Base-by-base conservation (phyloP, 2,329 filamentous ascomycete species). In the Cladosporium sp. region DNA sequence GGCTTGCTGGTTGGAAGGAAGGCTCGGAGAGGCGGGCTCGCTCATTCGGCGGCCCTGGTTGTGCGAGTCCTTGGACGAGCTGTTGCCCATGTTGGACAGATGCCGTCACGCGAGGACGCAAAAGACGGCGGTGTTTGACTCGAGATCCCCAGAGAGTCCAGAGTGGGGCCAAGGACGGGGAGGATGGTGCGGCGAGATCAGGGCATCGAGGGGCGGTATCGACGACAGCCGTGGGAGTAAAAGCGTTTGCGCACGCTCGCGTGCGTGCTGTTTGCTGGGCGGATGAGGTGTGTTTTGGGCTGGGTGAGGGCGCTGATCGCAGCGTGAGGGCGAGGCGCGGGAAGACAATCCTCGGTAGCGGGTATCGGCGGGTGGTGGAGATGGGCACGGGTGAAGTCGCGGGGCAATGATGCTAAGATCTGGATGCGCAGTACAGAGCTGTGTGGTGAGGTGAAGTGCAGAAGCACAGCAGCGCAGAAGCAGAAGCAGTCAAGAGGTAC, bases 51-150 rank as follows among this genome's bases (percentile, higher is more conserved):
- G 63, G 32, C 6, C 54, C 9, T 34, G 63, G 66, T 56, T 63
- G 66, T 45, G 64, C 64, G 44, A 43, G 59, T 77, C 74, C 63
- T 74, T 76, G 55, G 67, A 72, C 53, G 74, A 72, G 63, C 68
- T 75, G 65, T 76, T 77, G 40, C 74, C 74, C 74, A 77, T 72
- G 37, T 5, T 43, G 46, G 40, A 32, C 22, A 13, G 16, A 54
- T 32, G 19, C 32, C 16, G 11, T n/a, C n/a, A 18, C 16, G 14
- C 10, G 14, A n/a, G 19, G 31, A 42, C 19, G n/a, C 34, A 37
- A 16, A 19, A 14, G 46, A 32, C 14, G 9, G 46, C 46, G 34
- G 46, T 42, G 14, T 14, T 37, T 38, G 38, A 32, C 33, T 50
- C 37, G 46, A 19, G 46, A 43, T 43, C 46, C 46, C 46, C 46